Conservation (phyloP, 2,329 filamentous ascomycete genomes). For the Bipolaris bicolor region DNA sequence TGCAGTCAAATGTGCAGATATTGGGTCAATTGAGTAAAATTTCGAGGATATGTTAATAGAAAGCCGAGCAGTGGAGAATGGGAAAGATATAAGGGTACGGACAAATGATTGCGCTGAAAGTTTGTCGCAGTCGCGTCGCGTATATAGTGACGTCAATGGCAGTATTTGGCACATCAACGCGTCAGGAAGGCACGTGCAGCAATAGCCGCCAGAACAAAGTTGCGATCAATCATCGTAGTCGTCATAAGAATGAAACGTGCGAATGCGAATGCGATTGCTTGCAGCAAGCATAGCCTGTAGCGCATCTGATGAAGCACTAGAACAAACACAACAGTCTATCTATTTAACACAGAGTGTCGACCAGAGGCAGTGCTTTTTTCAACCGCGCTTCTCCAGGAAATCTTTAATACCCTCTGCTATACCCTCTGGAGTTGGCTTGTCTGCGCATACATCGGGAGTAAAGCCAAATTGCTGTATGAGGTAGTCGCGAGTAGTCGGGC, state of each 20-base stretch:
- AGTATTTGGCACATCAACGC: slow-evolving; percentile 13
- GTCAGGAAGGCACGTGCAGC: slow-evolving; percentile 18
- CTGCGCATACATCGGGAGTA: slow-evolving; percentile 79
- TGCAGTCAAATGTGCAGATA: slow-evolving; percentile 29
- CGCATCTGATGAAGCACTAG: neutral
- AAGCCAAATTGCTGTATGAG: slow-evolving; percentile 69
- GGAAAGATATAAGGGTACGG: neutral
- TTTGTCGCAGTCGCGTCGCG: slow-evolving; percentile 15
- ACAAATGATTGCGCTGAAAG: neutral
- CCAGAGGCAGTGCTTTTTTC: neutral
- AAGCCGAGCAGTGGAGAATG: neutral
- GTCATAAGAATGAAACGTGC: neutral
- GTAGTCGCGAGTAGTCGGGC: slow-evolving; percentile 85
- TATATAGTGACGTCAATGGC: slow-evolving; percentile 17
- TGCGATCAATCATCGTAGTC: neutral
- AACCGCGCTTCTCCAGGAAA: slow-evolving; percentile 17
- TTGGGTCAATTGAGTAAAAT: neutral
- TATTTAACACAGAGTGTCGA: neutral
- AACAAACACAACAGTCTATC: neutral
- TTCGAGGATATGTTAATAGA: neutral
- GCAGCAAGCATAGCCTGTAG: neutral
- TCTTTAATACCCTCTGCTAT: slow-evolving; percentile 69
- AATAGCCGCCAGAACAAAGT: neutral
- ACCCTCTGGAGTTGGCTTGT: slow-evolving; percentile 81
- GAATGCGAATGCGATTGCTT: neutral